Base-by-base conservation (phyloP, 768 basidiomycete genomes). In the Leccinum pellstonianum region DNA sequence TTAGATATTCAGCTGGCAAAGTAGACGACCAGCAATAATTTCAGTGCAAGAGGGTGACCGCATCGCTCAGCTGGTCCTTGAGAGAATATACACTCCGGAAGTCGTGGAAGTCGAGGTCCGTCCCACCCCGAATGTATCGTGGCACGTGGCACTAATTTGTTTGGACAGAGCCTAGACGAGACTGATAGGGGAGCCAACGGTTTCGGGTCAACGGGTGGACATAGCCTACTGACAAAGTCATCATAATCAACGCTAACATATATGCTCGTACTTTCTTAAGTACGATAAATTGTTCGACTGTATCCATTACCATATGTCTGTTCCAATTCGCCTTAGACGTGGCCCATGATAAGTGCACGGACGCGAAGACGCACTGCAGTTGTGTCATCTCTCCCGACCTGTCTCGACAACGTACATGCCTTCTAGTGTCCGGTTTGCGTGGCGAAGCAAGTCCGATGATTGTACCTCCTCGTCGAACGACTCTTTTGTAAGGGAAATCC, bases 141-240 rank as follows among this genome's bases (percentile, higher is more conserved):
- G 7, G 10, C 27, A 2, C 8, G 31, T 19, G 54, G 41, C 35
- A 5, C 46, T 72, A 3, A 68, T 29, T 43, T 35, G 1, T 55
- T 56, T 52, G 56, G 51, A 27, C 66, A 96, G 93, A 82, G 89
- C 63, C 85, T 99, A 7, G 91, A 93, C 54, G 86, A 88, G 59
- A 98, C 97, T 1, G 68, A 83, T 31, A 86, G 97, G 43, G 96
- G 97, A 19, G 78, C 79, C 23, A 87, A 86, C 38, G 97, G 95
- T 1, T 98, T 97, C 65, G 97, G 97, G 0, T 98, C 95, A 5
- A 98, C 96, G 3, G 96, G 96, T 11, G 95, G 95, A 10, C 89
- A 93, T 69, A 75, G 62, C 8, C 69, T 77, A n/a, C 73, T 90
- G 35, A 76, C 33, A 17, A 58, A 21, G 14, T 47, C 62, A 17